These are phyloP conservation scores for Xylariaceae sp. DNA, from an alignment of 2,329 filamentous ascomycete genomes.

Conservation along the genomic window DNA sequence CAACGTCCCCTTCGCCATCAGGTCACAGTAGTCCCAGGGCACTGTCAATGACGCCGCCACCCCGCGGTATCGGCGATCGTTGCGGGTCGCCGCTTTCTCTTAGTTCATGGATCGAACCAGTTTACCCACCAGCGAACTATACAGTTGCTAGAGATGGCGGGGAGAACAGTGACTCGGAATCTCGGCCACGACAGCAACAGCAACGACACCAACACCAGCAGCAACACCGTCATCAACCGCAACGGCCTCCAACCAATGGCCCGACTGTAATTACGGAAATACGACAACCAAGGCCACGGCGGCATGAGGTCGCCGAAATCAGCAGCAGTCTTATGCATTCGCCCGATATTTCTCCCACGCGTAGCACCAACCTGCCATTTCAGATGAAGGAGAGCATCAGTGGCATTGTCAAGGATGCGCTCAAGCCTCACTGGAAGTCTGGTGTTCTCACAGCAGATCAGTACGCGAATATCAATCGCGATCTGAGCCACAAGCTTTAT, in stretches of 20 bases:
- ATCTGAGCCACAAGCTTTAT: slow-evolving; percentile 84
- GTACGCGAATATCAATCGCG: slow-evolving; percentile 87
- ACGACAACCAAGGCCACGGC: slow-evolving; percentile 48
- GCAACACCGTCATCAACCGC: background rate
- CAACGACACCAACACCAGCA: background rate
- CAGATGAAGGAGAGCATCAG: slow-evolving; percentile 85
- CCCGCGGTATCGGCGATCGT: slow-evolving; percentile 54
- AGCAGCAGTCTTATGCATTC: slow-evolving; percentile 40
- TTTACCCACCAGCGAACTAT: slow-evolving; percentile 70
- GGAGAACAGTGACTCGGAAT: slow-evolving; percentile 44
- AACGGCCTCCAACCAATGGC: slow-evolving; percentile 23
- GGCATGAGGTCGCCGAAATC: slow-evolving; percentile 39
- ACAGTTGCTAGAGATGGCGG: slow-evolving; percentile 50
- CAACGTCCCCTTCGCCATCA: slow-evolving; percentile 58
- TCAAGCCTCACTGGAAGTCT: slow-evolving; percentile 78
- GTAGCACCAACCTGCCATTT: slow-evolving; percentile 58
- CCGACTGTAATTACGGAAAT: slow-evolving; percentile 41
- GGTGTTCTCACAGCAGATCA: slow-evolving; percentile 79
- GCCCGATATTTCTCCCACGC: slow-evolving; percentile 63
- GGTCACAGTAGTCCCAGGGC: slow-evolving; percentile 63
- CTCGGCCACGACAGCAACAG: slow-evolving; percentile 32
- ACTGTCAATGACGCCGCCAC: slow-evolving; percentile 64
- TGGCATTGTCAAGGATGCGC: slow-evolving; percentile 74
- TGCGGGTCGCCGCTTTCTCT: slow-evolving; percentile 62
- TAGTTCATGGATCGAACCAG: slow-evolving; percentile 66